These are phyloP conservation scores for Russula vinacea DNA, from an alignment of 768 basidiomycete species.

Conservation along the genomic window DNA sequence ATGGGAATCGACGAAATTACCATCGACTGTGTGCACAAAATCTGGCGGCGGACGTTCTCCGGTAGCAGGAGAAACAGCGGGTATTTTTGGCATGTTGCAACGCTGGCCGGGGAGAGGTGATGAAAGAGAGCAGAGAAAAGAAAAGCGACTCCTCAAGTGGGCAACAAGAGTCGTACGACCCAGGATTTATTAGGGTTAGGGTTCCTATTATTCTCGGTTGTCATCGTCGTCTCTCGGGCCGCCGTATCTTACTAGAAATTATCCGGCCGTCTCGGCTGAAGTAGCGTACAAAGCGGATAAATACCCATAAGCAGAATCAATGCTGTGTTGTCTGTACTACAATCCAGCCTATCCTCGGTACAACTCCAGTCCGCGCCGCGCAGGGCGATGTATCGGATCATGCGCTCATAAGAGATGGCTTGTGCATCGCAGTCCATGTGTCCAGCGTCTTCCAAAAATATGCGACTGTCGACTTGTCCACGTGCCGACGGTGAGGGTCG, in stretches of 20 bases:
- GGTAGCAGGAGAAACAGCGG: slow-evolving; percentile 57
- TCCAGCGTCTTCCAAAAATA: slow-evolving; percentile 95
- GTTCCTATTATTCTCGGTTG: background rate
- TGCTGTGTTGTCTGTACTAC: background rate
- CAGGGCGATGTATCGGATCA: slow-evolving; percentile 31
- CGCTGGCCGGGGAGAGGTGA: slow-evolving; percentile 9
- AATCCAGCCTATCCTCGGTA: background rate
- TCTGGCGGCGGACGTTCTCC: slow-evolving; percentile 45
- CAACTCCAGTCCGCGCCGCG: background rate
- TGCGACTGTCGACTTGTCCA: slow-evolving; percentile 91
- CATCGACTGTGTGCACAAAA: slow-evolving; percentile 63
- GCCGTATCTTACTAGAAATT: background rate
- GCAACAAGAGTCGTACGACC: slow-evolving; percentile 27
- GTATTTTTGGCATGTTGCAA: slow-evolving; percentile 51
- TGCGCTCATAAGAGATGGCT: slow-evolving; percentile 65
- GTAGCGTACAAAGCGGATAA: no score
- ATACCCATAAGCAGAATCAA: background rate
- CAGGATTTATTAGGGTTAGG: slow-evolving; percentile 18
- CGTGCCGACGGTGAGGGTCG: slow-evolving; percentile 83
- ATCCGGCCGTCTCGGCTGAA: background rate
- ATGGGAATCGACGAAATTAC: slow-evolving; percentile 67
- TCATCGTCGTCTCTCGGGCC: background rate
- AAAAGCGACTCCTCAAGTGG: background rate
- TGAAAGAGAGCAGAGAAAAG: slow-evolving; percentile 10
- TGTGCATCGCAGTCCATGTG: slow-evolving; percentile 75